A percentile compares a stretch with the other conserved stretches of the same genome.
These are phyloP conservation scores for Tetraselmis striata DNA, from an alignment of 139 green algal species.

Conservation along the genomic window DNA sequence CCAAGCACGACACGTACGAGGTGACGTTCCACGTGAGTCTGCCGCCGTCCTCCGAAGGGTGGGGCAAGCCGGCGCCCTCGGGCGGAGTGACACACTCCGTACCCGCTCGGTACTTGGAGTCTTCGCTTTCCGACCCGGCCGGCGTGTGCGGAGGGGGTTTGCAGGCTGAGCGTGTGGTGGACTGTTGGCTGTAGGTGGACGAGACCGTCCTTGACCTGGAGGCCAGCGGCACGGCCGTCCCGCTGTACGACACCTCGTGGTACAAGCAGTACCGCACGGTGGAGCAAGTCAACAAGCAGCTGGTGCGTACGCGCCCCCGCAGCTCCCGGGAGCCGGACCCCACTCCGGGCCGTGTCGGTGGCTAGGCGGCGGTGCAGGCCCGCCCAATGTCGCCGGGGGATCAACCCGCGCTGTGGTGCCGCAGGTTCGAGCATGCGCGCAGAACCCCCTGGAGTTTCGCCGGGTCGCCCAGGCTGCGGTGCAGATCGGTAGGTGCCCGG, in stretches of 20 bases:
- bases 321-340: too few species aligned
- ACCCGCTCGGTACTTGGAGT: too few species aligned
- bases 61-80: neutral
- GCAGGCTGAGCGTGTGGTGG: neutral
- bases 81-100: neutral
- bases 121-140: too few species aligned
- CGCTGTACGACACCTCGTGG: constrained; percentile 35
- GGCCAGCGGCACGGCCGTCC: constrained; percentile 4
- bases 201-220: neutral
- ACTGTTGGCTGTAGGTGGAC: neutral
- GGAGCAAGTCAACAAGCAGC: constrained; percentile 29
- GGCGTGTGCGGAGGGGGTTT: neutral
- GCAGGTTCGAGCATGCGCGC: constrained; percentile 24
- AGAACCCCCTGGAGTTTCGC: constrained; percentile 58
- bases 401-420: neutral
- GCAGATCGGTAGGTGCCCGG: constrained; percentile 22
- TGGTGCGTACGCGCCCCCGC: constrained; percentile 14
- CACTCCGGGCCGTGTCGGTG: neutral
- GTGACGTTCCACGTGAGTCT: constrained; percentile 32
- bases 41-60: neutral
- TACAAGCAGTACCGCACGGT: constrained; percentile 21
- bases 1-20: constrained; percentile 57
- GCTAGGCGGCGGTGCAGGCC: neutral
- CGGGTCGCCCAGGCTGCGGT: constrained; percentile 40
- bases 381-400: neutral